phyloP scores from a whole-genome alignment of 2,329 filamentous ascomycete genomes.

The Alternaria burnsii region DNA sequence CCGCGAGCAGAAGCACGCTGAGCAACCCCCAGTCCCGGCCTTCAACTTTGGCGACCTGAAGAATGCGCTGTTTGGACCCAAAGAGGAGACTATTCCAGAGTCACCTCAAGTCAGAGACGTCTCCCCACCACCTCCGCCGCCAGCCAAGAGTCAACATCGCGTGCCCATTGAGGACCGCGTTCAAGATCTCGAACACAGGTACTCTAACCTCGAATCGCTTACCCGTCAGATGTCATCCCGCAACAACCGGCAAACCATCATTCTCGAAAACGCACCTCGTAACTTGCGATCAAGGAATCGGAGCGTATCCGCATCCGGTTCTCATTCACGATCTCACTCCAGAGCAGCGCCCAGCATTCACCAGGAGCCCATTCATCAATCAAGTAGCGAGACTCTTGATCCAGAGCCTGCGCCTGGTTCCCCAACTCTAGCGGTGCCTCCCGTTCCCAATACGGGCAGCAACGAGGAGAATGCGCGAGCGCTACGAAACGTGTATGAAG shows the following conservation, averaged over 20 bases:
- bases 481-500: constrained; percentile 34
- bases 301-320: constrained; percentile 33
- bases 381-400: constrained; percentile 25
- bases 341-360: constrained; percentile 28
- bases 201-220: constrained; percentile 42
- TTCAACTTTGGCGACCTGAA: constrained; percentile 51
- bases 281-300: constrained; percentile 43
- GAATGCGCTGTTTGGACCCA: constrained; percentile 28
- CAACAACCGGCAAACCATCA: constrained; percentile 50
- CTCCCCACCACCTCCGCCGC: constrained; percentile 14
- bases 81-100: constrained; percentile 25
- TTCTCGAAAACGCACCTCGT: constrained; percentile 49
- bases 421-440: constrained; percentile 16
- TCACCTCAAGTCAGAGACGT: constrained; percentile 19
- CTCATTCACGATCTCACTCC: constrained; percentile 19
- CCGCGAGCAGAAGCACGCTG: constrained; percentile 6
- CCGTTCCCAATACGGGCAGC: not conserved
- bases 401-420: constrained; percentile 17
- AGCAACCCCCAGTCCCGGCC: constrained; percentile 36
- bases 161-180: constrained; percentile 48
- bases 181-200: constrained; percentile 40
- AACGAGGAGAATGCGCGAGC: constrained; percentile 12
- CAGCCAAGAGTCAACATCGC: constrained; percentile 26
- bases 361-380: constrained; percentile 23
- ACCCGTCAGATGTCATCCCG: constrained; percentile 45